phyloP scores from a whole-genome alignment of 202 grass and related monocot genomes.

The Hordeum pubiflorum region DNA sequence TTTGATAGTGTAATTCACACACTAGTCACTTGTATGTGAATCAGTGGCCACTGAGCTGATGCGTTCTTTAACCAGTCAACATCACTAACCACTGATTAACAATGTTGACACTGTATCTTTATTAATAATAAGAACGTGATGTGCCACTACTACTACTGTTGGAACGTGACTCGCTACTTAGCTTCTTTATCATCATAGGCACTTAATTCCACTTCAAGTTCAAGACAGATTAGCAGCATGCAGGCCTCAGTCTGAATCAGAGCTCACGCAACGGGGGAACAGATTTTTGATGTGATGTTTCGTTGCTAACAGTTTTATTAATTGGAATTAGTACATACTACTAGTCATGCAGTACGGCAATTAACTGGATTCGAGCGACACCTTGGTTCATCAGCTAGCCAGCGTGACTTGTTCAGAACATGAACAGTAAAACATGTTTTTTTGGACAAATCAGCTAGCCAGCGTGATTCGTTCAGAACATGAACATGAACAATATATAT shows the following conservation, averaged over 20 bases:
- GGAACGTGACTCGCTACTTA: not conserved
- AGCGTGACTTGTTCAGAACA: not conserved
- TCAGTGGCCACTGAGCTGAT: not conserved
- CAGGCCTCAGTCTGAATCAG: not conserved
- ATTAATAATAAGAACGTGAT: not conserved
- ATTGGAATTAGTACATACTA: not conserved
- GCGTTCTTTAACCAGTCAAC: not conserved
- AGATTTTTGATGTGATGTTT: not conserved
- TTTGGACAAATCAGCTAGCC: not conserved
- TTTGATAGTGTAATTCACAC: not conserved
- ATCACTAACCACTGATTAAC: constrained; percentile 22
- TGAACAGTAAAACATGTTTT: not conserved
- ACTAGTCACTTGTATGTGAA: not conserved
- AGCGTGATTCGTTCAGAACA: not conserved
- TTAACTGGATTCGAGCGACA: not conserved
- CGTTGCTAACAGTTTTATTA: not conserved
- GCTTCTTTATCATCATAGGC: not conserved
- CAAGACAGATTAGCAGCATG: not conserved
- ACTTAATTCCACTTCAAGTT: constrained; percentile 13
- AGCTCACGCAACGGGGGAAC: not conserved
- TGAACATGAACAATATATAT: not conserved
- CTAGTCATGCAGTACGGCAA: not conserved
- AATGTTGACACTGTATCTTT: not conserved
- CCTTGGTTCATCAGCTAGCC: not conserved
- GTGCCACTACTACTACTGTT: not conserved